These are phyloP conservation scores for Ophiocordyceps sinensis DNA, from an alignment of 2,329 filamentous ascomycete genomes.

Conservation along the genomic window DNA sequence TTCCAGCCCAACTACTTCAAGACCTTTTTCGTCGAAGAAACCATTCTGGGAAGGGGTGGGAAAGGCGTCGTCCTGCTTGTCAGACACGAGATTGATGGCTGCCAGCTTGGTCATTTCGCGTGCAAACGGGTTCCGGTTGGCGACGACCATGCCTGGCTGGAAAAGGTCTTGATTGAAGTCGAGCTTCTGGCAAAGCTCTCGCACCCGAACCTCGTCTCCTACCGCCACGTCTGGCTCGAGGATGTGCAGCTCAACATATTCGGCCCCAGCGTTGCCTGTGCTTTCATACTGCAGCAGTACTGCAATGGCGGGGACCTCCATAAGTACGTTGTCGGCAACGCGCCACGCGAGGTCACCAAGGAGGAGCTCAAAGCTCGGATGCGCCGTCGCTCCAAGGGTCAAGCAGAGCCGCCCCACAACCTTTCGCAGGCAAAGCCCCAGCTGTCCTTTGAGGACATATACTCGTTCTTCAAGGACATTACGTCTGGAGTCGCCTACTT, in stretches of 20 bases:
- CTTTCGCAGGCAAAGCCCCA: conserved; percentile 25
- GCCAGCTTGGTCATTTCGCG: conserved; percentile 78
- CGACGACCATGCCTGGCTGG: conserved; percentile 86
- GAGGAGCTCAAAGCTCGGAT: conserved; percentile 83
- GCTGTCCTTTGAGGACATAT: conserved; percentile 76
- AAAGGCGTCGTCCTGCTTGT: conserved; percentile 95
- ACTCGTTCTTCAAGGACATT: conserved; percentile 91
- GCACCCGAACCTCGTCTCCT: conserved; percentile 90
- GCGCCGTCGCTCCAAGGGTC: conserved; percentile 66
- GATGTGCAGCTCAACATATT: conserved; percentile 74
- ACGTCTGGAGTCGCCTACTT: conserved; percentile 83
- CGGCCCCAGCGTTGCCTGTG: conserved; percentile 81
- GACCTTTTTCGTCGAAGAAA: conserved; percentile 82
- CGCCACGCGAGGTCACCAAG: conserved; percentile 50
- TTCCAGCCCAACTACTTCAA: conserved; percentile 91
- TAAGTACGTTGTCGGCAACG: conserved; percentile 64
- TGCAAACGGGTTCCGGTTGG: conserved; percentile 95
- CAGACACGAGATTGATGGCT: conserved; percentile 79
- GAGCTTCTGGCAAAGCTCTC: conserved; percentile 83
- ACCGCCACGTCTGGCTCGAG: conserved; percentile 94
- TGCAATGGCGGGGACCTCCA: conserved; percentile 90
- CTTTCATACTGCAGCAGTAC: conserved; percentile 95
- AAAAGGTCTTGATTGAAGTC: conserved; percentile 87
- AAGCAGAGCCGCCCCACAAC: conserved; percentile 47
- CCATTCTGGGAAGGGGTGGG: conserved; percentile 73